phyloP scores from a whole-genome alignment of 306 rosid species.

The Rosa lucieae region DNA sequence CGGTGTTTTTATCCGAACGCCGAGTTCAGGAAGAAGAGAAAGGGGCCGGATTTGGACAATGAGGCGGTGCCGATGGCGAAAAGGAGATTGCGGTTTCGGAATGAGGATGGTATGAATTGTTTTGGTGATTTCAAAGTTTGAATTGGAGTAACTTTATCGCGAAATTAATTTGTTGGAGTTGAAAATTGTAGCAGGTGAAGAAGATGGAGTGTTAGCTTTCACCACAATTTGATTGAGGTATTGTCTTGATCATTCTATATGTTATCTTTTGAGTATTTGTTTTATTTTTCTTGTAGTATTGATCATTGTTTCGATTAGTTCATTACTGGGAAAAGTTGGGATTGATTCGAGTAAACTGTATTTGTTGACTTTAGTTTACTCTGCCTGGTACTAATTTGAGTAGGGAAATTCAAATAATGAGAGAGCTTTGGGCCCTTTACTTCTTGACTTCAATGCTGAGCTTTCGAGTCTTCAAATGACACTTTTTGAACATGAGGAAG shows the following conservation, averaged over 20 bases:
- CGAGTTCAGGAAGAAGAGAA: conserved; percentile 29
- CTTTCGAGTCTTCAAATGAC: conserved; percentile 20
- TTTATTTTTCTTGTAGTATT: not conserved
- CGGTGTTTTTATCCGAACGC: conserved; percentile 6
- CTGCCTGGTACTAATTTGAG: conserved; percentile 23
- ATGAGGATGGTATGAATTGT: conserved; percentile 25
- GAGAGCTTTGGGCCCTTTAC: conserved; percentile 31
- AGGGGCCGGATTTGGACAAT: not conserved
- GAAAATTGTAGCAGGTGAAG: conserved; percentile 17
- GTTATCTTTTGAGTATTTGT: not conserved
- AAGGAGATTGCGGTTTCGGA: conserved; percentile 15
- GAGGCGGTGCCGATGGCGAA: conserved; percentile 10
- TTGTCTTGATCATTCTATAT: not conserved
- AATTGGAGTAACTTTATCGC: no score
- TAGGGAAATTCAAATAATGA: conserved; percentile 17
- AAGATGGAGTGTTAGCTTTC: not conserved
- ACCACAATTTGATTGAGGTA: not conserved
- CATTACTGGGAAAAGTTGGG: not conserved
- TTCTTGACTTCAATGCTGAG: conserved; percentile 22
- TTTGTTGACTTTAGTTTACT: conserved; percentile 24
- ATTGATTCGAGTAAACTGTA: not conserved
- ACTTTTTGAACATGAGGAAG: conserved; percentile 27
- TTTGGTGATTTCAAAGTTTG: not conserved
- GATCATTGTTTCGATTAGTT: not conserved
- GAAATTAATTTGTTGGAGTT: not conserved